Evolutionary conservation across 2,329 filamentous ascomycete species (phyloP).

Genomic region (Didymosphaeria variabile): DNA sequence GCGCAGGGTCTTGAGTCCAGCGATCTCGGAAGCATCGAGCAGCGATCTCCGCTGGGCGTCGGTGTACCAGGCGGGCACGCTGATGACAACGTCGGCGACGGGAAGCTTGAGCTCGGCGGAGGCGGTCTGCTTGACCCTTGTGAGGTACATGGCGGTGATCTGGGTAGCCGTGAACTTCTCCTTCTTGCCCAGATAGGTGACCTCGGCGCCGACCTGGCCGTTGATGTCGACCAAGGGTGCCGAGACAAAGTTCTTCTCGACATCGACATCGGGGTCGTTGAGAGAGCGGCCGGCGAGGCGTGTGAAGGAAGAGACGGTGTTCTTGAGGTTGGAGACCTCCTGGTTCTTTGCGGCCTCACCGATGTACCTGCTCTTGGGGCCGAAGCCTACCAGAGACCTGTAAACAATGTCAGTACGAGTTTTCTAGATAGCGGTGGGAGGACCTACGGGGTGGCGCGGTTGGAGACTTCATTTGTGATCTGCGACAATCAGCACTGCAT

Average conservation of each 20-base stretch:
- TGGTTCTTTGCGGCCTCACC: constrained; percentile 97
- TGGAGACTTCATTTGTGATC: constrained; percentile 99
- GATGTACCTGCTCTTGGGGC: constrained; percentile 90
- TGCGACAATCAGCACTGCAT: constrained; percentile 55
- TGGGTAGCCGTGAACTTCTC: constrained; percentile 94
- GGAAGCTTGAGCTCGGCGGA: constrained; percentile 87
- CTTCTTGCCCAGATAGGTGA: constrained; percentile 93
- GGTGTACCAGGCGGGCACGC: constrained; percentile 96
- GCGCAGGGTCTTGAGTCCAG: constrained; percentile 89
- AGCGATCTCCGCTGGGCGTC: constrained; percentile 89
- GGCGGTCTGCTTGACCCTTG: constrained; percentile 91
- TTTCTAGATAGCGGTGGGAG: constrained; percentile 24
- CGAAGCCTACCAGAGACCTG: constrained; percentile 94
- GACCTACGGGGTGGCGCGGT: constrained; percentile 95
- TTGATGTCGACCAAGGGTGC: constrained; percentile 87
- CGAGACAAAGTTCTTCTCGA: constrained; percentile 91
- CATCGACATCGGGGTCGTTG: constrained; percentile 88
- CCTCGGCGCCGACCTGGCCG: constrained; percentile 94
- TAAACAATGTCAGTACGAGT: constrained; percentile 18
- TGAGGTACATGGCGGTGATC: constrained; percentile 92
- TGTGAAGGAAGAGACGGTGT: constrained; percentile 93
- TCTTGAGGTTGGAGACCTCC: constrained; percentile 99
- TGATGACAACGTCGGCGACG: constrained; percentile 92
- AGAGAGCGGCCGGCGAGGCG: constrained; percentile 87
- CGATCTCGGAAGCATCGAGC: constrained; percentile 91